These are phyloP conservation scores for Oryza nivara DNA, from an alignment of 176 grass and related monocot genomes.

Conservation along the genomic window DNA sequence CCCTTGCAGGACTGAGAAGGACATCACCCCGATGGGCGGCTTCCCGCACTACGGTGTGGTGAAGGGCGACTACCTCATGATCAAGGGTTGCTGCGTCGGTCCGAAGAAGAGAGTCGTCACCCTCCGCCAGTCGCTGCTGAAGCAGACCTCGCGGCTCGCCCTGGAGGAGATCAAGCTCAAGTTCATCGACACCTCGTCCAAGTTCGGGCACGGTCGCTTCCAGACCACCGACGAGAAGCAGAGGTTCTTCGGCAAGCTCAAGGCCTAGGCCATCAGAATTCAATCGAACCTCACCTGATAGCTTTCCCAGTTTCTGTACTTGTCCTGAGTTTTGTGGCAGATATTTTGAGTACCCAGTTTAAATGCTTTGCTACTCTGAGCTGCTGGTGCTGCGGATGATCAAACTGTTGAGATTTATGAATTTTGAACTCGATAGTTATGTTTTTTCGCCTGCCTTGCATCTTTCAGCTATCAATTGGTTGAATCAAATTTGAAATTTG, in stretches of 20 bases:
- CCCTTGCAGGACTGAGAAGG: slow-evolving; percentile 83
- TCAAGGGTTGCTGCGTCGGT: slow-evolving; percentile 88
- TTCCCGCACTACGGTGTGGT: slow-evolving; percentile 93
- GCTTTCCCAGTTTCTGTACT: slow-evolving; percentile 13
- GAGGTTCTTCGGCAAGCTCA: slow-evolving; percentile 71
- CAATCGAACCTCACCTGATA: not conserved
- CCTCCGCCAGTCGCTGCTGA: slow-evolving; percentile 85
- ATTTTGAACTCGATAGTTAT: slow-evolving; percentile 9
- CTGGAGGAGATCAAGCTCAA: slow-evolving; percentile 97
- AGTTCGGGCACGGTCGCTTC: slow-evolving; percentile 94
- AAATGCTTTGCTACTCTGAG: slow-evolving; percentile 35
- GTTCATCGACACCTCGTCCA: slow-evolving; percentile 95
- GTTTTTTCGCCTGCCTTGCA: not conserved
- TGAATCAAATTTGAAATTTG: not conserved
- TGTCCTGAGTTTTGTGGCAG: slow-evolving; percentile 31
- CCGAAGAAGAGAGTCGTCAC: slow-evolving; percentile 97
- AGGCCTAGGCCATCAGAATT: slow-evolving; percentile 39
- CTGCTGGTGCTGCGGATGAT: slow-evolving; percentile 18
- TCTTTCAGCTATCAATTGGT: not conserved
- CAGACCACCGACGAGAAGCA: slow-evolving; percentile 94
- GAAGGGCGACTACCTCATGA: slow-evolving; percentile 91
- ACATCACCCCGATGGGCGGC: slow-evolving; percentile 93
- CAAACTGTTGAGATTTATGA: slow-evolving; percentile 24
- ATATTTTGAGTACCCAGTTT: slow-evolving; percentile 30
- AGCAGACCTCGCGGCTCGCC: slow-evolving; percentile 84